Evolutionary conservation across 441 rosid species (phyloP), one percentile per base, ranked within the genome.

Genomic region (Aquilaria agallochum): DNA sequence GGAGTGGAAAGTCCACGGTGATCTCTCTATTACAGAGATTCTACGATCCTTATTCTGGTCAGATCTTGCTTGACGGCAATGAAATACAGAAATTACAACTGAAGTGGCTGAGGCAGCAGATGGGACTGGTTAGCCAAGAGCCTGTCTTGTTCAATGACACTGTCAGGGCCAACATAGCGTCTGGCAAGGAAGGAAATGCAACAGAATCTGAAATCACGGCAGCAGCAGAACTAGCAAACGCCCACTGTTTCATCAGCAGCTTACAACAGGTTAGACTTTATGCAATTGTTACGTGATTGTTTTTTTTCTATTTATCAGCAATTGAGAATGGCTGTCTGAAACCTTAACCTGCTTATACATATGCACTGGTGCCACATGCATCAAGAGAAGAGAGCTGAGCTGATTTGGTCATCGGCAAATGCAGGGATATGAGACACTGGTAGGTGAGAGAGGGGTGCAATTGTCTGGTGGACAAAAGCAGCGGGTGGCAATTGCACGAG

Each of bases 381-480:
- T 20, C 27, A 20, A 20, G 27, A 20, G 27, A 20, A 40, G 9
- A 40, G 9, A 40, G 45, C 45, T 40, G 9, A 40, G 45, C 45
- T 4, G 5, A 3, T 36, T 5, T 36, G 42, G 5, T 20, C 27
- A 20, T 36, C 7, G 42, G 42, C 42, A 3, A 64, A 45, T 68
- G 58, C 76, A 89, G 90, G 96, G 97, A 0, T 93, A 88, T 20
- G 83, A 76, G 1, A 84, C 87, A 1, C 34, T 69, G 31, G 96
- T 80, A 0, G 97, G 98, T 11, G 95, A 92, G 45, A 75, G 92
- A 69, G 98, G 98, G 55, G 68, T 77, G 14, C 95, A 89, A 11
- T 11, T 88, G 69, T 88, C 94, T 0, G 88, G 96, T 0, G 84
- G 97, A 4, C 96, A 90, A 59, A 92, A 90, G 72, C 88, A 92